A percentile compares a stretch with the other conserved stretches of the same genome.
Conservation (phyloP, 1,284 basidiomycete genomes). For the Sporisorium sorghi region DNA sequence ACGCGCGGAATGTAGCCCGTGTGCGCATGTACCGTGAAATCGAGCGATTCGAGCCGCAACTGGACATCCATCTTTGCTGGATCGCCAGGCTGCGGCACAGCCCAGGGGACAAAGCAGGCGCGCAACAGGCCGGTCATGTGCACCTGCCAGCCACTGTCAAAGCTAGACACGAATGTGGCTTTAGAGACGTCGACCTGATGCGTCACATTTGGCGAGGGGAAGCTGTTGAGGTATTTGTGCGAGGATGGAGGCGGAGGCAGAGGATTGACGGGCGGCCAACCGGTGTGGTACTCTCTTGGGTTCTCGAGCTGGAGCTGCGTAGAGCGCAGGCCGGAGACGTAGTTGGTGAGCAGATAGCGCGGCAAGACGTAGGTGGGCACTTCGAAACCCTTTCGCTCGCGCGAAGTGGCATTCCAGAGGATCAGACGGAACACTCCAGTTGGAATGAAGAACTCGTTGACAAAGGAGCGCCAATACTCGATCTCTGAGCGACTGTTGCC, state of each 20-base stretch:
- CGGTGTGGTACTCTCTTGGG: conserved; percentile 50
- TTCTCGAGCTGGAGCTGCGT: conserved; percentile 44
- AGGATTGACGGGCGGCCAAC: conserved; percentile 38
- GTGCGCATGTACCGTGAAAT: conserved; percentile 48
- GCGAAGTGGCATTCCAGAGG: conserved; percentile 53
- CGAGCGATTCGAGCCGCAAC: conserved; percentile 55
- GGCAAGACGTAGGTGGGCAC: conserved; percentile 55
- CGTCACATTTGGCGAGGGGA: conserved; percentile 48
- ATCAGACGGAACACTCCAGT: conserved; percentile 48
- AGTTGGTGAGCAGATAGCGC: conserved; percentile 55
- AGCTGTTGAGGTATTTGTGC: conserved; percentile 44
- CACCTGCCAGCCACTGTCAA: conserved; percentile 58
- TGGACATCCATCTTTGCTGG: conserved; percentile 35
- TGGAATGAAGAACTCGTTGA: conserved; percentile 52
- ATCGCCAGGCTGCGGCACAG: conserved; percentile 15
- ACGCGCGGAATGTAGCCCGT: conserved; percentile 47
- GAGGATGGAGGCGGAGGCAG: conserved; percentile 45
- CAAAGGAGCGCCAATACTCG: conserved; percentile 55
- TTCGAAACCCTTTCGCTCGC: conserved; percentile 59
- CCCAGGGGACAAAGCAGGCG: conserved; percentile 47
- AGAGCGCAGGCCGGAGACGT: conserved; percentile 46
- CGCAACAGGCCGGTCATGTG: conserved; percentile 52
- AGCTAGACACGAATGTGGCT: conserved; percentile 43
- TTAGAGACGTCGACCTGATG: conserved; percentile 49
- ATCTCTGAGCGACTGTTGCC: conserved; percentile 40